Evolutionary conservation across 2,329 filamentous ascomycete species (phyloP).

Genomic region (Diplodia seriata): DNA sequence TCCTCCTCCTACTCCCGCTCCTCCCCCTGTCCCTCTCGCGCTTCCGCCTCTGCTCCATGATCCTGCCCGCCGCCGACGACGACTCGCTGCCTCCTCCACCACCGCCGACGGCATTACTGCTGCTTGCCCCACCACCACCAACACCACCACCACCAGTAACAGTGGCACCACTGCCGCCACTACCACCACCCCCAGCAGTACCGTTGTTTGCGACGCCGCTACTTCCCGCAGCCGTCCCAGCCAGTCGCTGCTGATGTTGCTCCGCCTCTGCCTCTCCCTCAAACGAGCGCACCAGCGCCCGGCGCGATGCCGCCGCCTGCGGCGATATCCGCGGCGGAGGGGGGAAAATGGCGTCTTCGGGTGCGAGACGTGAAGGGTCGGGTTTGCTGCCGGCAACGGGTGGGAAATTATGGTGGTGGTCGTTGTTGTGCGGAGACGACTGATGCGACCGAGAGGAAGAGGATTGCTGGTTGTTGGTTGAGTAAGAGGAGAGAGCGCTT

Average conservation of each 20-base stretch:
- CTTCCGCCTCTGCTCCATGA: conserved; percentile 48
- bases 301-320: not conserved
- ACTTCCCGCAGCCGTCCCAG: not conserved
- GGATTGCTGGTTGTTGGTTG: not conserved
- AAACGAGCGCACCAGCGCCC: conserved; percentile 44
- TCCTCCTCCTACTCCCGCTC: conserved; percentile 71
- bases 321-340: conserved; percentile 55
- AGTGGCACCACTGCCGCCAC: not conserved
- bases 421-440: not conserved
- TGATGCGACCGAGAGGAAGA: not conserved
- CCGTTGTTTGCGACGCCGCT: not conserved
- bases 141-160: not conserved
- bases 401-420: not conserved
- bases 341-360: conserved; percentile 80
- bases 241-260: conserved; percentile 35
- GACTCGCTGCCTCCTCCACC: not conserved
- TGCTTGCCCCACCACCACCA: not conserved
- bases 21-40: conserved; percentile 61
- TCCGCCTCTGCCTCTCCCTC: conserved; percentile 50
- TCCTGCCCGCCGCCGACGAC: conserved; percentile 40
- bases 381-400: conserved; percentile 3
- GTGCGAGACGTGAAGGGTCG: conserved; percentile 67
- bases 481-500: not conserved
- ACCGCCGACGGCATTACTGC: not conserved
- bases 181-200: not conserved